Evolutionary conservation across 495 filamentous ascomycete species (phyloP).

Genomic region (Aspergillus cavernicola): DNA sequence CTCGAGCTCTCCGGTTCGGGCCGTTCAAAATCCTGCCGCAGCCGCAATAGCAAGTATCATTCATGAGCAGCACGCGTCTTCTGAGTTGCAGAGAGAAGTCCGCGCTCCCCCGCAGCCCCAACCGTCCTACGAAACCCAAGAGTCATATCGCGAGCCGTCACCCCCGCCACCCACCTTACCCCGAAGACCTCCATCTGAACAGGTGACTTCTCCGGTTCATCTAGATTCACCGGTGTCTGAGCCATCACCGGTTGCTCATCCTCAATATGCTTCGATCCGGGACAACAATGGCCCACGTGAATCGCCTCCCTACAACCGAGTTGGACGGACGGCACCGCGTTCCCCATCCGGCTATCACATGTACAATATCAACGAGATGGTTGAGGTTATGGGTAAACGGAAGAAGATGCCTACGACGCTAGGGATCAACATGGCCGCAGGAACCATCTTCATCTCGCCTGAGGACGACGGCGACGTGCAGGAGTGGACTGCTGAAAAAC

Average conservation of each 20-base stretch:
- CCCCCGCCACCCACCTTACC: constrained; percentile 65
- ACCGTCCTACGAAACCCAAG: constrained; percentile 44
- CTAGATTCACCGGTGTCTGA: constrained; percentile 44
- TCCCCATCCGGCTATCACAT: constrained; percentile 81
- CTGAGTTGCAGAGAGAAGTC: constrained; percentile 32
- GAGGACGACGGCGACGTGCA: constrained; percentile 84
- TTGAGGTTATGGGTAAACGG: constrained; percentile 87
- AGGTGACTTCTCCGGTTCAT: constrained; percentile 47
- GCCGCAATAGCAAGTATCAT: constrained; percentile 70
- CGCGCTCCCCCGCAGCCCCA: constrained; percentile 40
- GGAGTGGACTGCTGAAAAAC: constrained; percentile 90
- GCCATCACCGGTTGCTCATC: constrained; percentile 27
- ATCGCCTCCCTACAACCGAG: constrained; percentile 58
- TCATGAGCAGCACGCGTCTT: constrained; percentile 46
- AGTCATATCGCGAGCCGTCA: constrained; percentile 54
- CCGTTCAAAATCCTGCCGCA: constrained; percentile 62
- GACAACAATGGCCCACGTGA: constrained; percentile 41
- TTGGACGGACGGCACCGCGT: constrained; percentile 41
- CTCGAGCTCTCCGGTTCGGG: constrained; percentile 27
- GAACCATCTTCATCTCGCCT: constrained; percentile 85
- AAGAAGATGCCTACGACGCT: constrained; percentile 97
- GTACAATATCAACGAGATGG: constrained; percentile 96
- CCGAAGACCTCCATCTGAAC: constrained; percentile 61
- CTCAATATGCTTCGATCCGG: constrained; percentile 18
- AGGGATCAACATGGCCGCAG: constrained; percentile 81